Evolutionary conservation across 139 green algal species (phyloP), one percentile per base, ranked within the genome.

Genomic region (Auxenochlorella pyrenoidosa): DNA sequence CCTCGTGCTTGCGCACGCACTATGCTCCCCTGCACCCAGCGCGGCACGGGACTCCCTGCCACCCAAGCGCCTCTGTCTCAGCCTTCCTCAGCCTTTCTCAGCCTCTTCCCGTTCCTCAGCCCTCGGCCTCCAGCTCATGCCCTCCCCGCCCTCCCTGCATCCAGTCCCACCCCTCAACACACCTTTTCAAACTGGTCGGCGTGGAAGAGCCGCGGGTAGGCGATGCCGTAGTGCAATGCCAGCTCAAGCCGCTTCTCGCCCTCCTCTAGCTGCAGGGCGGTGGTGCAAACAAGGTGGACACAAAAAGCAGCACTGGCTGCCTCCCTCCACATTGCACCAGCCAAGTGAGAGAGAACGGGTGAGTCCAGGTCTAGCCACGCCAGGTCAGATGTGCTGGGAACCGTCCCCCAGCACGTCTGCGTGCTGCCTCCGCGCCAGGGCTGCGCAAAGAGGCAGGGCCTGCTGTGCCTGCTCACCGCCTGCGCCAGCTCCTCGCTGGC

Each of bases 161-260:
- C n/a, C n/a, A n/a, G n/a, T n/a, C n/a, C n/a, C n/a, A n/a, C n/a
- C n/a, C n/a, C n/a, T n/a, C 18, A 83, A 10, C 10, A 6, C 43
- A 65, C 82, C 82, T 79, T 86, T 36, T 32, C 66, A 68, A 78
- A 86, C 66, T 86, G 82, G 66, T 86, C 82, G 32, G 75, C 75
- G 32, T 88, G 84, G 32, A 43, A 47, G 2, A 88, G 41, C 24
- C 84, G 84, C 0, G 84, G 84, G 75, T 83, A 88, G 0, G 84
- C 73, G 36, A 88, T 88, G 30, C 59, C 43, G n/a, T 88, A 88
- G 59, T 88, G 84, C 5, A 83, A 43, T 6, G 58, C 84, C 34
- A 88, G 47, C 84, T 83, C 40, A 58, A 88, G 41, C 58, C 84
- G 22, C 47, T 60, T 75, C 58, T 83, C 73, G 5, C 84, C 84